phyloP scores from a whole-genome alignment of 2,329 filamentous ascomycete genomes.

The Apiospora sp. region DNA sequence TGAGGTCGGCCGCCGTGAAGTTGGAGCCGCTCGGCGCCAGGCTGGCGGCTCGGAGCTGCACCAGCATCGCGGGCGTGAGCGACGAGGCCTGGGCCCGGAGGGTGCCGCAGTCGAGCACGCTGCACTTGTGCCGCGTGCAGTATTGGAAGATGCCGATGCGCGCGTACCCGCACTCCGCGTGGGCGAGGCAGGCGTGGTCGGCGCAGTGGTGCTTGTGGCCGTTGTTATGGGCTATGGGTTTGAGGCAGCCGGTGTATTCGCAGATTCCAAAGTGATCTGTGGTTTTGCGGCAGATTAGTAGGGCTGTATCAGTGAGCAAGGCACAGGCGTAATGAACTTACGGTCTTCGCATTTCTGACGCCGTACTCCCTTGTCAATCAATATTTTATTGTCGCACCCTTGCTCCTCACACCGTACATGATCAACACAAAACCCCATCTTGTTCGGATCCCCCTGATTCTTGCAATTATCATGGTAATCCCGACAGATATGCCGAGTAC shows the following conservation, averaged over 20 bases:
- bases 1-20: not conserved
- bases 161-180: not conserved
- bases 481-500: not conserved
- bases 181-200: not conserved
- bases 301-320: not conserved
- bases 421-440: not conserved
- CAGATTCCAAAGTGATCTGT: not conserved
- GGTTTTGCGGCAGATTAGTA: not conserved
- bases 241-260: not conserved
- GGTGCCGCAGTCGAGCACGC: not conserved
- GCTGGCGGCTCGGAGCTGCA: not conserved
- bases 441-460: not conserved
- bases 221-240: not conserved
- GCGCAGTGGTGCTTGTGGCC: not conserved
- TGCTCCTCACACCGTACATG: not conserved
- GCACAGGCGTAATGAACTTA: not conserved
- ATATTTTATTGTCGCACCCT: not conserved
- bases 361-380: not conserved
- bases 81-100: not conserved
- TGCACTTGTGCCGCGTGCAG: constrained; percentile 12
- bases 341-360: constrained; percentile 2
- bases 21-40: not conserved
- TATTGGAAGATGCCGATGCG: not conserved
- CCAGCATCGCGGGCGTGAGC: not conserved
- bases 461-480: not conserved